These are phyloP conservation scores for Cryptosporidium ubiquitum DNA, from an alignment of 169 alveolate species.

Conservation along the genomic window DNA sequence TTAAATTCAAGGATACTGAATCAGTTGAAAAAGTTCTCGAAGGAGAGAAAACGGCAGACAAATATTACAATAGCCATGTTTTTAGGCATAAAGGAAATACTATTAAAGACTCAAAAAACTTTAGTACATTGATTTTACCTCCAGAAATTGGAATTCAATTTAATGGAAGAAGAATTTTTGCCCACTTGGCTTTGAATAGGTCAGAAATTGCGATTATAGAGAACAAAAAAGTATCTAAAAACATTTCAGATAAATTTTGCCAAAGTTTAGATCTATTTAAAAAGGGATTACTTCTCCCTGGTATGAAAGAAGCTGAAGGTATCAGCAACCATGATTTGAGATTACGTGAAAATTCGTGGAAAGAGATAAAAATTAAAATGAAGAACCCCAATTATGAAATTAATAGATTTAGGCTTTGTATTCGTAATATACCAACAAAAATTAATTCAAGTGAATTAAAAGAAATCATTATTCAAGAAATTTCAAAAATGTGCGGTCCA, in stretches of 20 bases:
- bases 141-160: slow-evolving; percentile 58
- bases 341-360: slow-evolving; percentile 62
- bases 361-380: slow-evolving; percentile 31
- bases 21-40: slow-evolving; percentile 29
- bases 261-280: background rate
- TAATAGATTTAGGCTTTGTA: slow-evolving; percentile 44
- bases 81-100: background rate
- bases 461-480: background rate
- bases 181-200: slow-evolving; percentile 41
- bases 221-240: background rate
- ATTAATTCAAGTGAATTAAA: slow-evolving; percentile 3
- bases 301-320: slow-evolving; percentile 59
- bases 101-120: background rate
- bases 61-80: slow-evolving; percentile 13
- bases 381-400: slow-evolving; percentile 44
- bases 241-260: background rate
- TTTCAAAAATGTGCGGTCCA: background rate
- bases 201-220: slow-evolving; percentile 12
- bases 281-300: slow-evolving; percentile 47
- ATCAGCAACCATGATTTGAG: slow-evolving; percentile 61
- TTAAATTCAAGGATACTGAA: slow-evolving; percentile 30
- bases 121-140: slow-evolving; percentile 5
- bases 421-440: slow-evolving; percentile 49
- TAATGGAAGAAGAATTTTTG: slow-evolving; percentile 70
- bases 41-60: slow-evolving; percentile 35